Percentiles rank a stretch among this genome's conserved stretches.
Evolutionary conservation across 192 early-diverging fungal genomes (phyloP).

Genomic region (Backusella westeae): DNA sequence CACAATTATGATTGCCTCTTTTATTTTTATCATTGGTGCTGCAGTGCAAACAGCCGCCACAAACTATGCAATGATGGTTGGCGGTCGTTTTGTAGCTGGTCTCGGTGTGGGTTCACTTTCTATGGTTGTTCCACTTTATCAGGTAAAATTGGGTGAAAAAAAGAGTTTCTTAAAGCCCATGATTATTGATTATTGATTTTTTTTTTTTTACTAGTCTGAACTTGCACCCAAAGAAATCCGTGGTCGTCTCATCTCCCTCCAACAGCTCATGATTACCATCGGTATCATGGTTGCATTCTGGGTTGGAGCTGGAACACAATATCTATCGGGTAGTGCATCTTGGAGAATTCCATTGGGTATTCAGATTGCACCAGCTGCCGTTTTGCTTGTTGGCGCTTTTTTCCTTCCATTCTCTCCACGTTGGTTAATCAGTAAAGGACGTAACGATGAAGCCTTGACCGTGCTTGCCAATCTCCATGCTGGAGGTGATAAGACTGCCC

Average conservation of each 20-base stretch:
- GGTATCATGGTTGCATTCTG: slow-evolving; percentile 70
- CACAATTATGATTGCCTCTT: slow-evolving; percentile 63
- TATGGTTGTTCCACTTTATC: slow-evolving; percentile 32
- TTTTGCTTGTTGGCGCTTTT: slow-evolving; percentile 62
- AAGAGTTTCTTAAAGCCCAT: background rate
- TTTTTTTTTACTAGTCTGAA: slow-evolving; percentile 48
- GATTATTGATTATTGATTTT: background rate
- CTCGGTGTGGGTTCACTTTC: slow-evolving; percentile 40
- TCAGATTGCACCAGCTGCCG: slow-evolving; percentile 77
- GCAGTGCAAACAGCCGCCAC: slow-evolving; percentile 64
- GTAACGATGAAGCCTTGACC: slow-evolving; percentile 62
- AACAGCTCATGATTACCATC: slow-evolving; percentile 92
- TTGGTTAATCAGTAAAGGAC: slow-evolving; percentile 73
- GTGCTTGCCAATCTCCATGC: slow-evolving; percentile 74
- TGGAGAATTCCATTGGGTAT: slow-evolving; percentile 85
- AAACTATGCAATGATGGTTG: slow-evolving; percentile 59
- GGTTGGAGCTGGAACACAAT: slow-evolving; percentile 31
- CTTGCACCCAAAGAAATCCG: slow-evolving; percentile 79
- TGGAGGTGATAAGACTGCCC: slow-evolving; percentile 53
- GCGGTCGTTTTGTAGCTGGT: slow-evolving; percentile 79
- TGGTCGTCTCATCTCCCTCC: slow-evolving; percentile 81
- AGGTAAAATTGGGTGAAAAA: slow-evolving; percentile 10
- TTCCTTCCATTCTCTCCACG: slow-evolving; percentile 88
- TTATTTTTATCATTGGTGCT: slow-evolving; percentile 73
- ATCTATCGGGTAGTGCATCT: slow-evolving; percentile 42